Base-by-base conservation (phyloP, 495 filamentous ascomycete genomes). In the Cercophora scortea region DNA sequence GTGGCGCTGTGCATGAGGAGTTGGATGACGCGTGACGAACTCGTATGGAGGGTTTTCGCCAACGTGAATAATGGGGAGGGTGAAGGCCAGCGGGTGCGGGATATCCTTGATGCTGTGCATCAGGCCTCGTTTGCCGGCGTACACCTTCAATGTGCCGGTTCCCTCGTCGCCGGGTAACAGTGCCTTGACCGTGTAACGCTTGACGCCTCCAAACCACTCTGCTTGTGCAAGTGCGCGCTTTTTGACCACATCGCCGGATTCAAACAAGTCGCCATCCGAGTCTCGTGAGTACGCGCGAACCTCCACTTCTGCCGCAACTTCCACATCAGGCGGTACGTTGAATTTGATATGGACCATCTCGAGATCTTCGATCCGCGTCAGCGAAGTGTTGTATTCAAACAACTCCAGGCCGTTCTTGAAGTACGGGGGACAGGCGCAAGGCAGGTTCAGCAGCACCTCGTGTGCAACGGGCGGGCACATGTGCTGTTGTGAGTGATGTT, bases 81-180 rank as follows among this genome's bases (percentile, higher is more conserved):
- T 84, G 50, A 97, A 83, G 10, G 91, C 90, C 42, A 99, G 72
- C 1, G 93, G 83, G 62, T 97, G 90, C 2, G 93, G 92, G 35
- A 95, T 95, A 61, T 93, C 87, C 60, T 90, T 90, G 71, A 89
- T 89, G 46, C 87, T 90, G 68, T 96, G 92, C 89, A 96, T 96
- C 44, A 99, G 74, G 0, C 93, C 94, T 45, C 89, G 83, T 65
- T 89, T 93, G 32, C 93, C 93, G 19, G 90, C 90, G 65, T 96
- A 97, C 18, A 99, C 75, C 64, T 95, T 97, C 38, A 99, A 70
- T 32, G 87, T 77, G 42, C 87, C 93, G 38, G 88, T 85, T 17
- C 89, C 90, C 65, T 95, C 91, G 51, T 96, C 89, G 11, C 89
- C 85, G 12, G 94, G 90, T 0, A 97, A 74, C 8, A 96, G 75